Base-by-base conservation (phyloP, 1,139 yeast genomes). In the Nakaseomyces glabratus region DNA sequence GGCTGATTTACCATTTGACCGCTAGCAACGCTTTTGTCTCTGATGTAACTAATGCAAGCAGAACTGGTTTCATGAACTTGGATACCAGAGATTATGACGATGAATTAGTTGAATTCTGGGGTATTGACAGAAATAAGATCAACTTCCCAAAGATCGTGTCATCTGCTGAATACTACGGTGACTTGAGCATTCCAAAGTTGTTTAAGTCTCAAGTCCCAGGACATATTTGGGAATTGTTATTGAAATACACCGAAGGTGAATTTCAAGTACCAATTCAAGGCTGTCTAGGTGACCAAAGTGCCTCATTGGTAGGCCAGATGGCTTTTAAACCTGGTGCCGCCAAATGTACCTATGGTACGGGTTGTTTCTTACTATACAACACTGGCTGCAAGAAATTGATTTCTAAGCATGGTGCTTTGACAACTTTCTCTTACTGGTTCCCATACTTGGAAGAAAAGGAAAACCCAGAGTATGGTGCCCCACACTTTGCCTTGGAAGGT, bases 311-410 rank as follows among this genome's bases (percentile, higher is more conserved):
- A 34, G 97, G 97, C 21, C 96, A 88, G 61, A 62, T 84, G 59
- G 95, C 95, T 1, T 74, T 84, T 52, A 69, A 71, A 45, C 70
- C 76, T 20, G 96, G 96, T 38, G 75, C 81, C 35, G 95, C 95
- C 26, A 88, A 88, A 61, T 84, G 94, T 67, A 88, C 97, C n/a
- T 88, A 86, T 55, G 97, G 97, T 47, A 88, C 97, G 2, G 97
- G 97, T 45, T 85, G 95, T 58, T 88, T 88, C 69, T 61, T 88
- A 45, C 68, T 88, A 45, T 85, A 82, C 68, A 88, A 88, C 62
- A 84, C 95, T 3, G 97, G 97, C 37, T 60, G 66, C 20, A 58
- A 66, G 31, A 73, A 75, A 45, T 64, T 78, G 57, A 71, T 78
- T 33, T 76, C 88, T 26, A 67, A 72, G 28, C 77, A 82, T 54